phyloP scores from a whole-genome alignment of 164 flowering plant species.

The Vitis vinifera region ASM3070453v1 NC_081811.1:28659501-28660000 shows the following conservation, averaged over 20 bases:
- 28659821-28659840: too few relatives aligned
- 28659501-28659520: conserved; percentile 81
- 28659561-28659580: conserved; percentile 54
- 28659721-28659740: conserved; percentile 13
- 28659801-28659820: too few relatives aligned
- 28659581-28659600: conserved; percentile 18
- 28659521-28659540: conserved; percentile 77
- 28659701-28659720: conserved; percentile 83
- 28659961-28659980: too few relatives aligned
- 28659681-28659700: conserved; percentile 78
- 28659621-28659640: conserved; percentile 55
- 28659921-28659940: too few relatives aligned
- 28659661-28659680: conserved; percentile 61
- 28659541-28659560: conserved; percentile 93
- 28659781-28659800: not conserved
- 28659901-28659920: too few relatives aligned
- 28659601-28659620: conserved; percentile 16
- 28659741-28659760: not conserved
- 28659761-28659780: too few relatives aligned
- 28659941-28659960: too few relatives aligned
- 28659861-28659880: too few relatives aligned
- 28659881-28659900: too few relatives aligned
- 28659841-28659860: too few relatives aligned
- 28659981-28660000: too few relatives aligned
- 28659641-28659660: conserved; percentile 71